Base-by-base conservation (phyloP, 441 rosid genomes). In the Aleurites moluccanus region DNA sequence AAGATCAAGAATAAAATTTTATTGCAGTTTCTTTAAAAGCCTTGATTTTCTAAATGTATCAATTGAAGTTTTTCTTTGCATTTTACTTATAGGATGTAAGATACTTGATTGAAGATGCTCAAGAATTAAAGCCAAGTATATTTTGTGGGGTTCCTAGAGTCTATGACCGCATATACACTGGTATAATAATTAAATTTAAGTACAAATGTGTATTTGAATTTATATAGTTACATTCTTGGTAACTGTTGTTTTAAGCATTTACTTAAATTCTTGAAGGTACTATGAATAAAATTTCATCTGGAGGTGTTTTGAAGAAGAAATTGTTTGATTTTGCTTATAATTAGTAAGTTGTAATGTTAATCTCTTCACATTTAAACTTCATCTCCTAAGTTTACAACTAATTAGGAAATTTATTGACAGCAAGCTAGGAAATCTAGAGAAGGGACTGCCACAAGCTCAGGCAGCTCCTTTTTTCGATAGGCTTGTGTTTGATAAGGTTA, bases 91-190 rank as follows among this genome's bases (percentile, higher is more conserved):
- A 94, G 98, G 99, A 93, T 85, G 88, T 88, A 55, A 78, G 95
- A 28, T 83, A 74, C 80, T 50, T 93, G 86, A 81, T 93, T 84
- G 97, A 91, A 21, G 98, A 95, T 81, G 72, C 92, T 60, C 95
- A 90, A 57, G 95, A 89, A 77, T 79, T 93, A 69, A 90, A 95
- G 80, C 98, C 98, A 42, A 93, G 89, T 21, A 88, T 88, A 40
- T 89, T 93, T 75, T 90, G 87, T 47, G 96, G 87, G 28, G 99
- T 93, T 78, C 99, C 98, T 23, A 83, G 98, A 87, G 94, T 95
- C 82, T 93, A 86, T 65, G 97, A 93, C 69, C 87, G 93, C 42
- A 79, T 93, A 70, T 88, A 93, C 78, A 90, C 86, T 10, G 97
- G 99, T 93, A 85, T 10, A 21, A 28, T 25, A 11, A 55, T 13